Conservation (phyloP, 352 stramenopile genomes). For the Phytophthora constricta region DNA sequence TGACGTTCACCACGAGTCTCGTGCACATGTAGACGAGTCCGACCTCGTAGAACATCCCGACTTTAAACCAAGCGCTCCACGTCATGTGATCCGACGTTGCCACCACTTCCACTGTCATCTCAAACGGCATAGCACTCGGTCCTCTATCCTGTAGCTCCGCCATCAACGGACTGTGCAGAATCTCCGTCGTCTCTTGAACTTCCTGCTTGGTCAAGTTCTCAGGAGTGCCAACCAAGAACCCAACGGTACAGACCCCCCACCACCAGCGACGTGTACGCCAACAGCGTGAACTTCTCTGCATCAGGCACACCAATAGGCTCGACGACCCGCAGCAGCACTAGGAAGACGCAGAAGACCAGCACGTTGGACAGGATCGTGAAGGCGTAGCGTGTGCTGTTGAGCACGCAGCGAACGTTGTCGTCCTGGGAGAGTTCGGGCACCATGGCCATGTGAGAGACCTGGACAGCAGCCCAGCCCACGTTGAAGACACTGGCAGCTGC, state of each 20-base stretch:
- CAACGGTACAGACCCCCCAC: constrained; percentile 68
- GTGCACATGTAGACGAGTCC: constrained; percentile 91
- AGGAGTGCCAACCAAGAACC: constrained; percentile 74
- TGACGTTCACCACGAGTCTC: constrained; percentile 84
- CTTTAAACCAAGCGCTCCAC: constrained; percentile 79
- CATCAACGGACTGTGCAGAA: constrained; percentile 62
- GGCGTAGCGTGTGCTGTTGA: constrained; percentile 86
- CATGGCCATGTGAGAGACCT: constrained; percentile 90
- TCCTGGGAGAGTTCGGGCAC: constrained; percentile 80
- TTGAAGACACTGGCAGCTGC: constrained; percentile 84
- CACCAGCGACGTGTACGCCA: constrained; percentile 75
- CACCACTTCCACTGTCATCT: constrained; percentile 39
- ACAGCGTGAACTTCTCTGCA: constrained; percentile 75
- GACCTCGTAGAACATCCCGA: constrained; percentile 89
- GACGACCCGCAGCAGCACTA: constrained; percentile 66
- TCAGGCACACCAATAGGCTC: constrained; percentile 71
- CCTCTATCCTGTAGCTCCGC: constrained; percentile 54
- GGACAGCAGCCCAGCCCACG: constrained; percentile 82
- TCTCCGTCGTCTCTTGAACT: too few species aligned
- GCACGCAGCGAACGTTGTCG: constrained; percentile 79
- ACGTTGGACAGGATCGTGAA: constrained; percentile 91
- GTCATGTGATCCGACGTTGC: constrained; percentile 53
- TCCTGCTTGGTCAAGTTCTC: constrained; percentile 51
- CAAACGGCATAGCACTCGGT: constrained; percentile 54
- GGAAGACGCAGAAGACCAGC: constrained; percentile 82